These are phyloP conservation scores for Takashimella tepidaria DNA, from an alignment of 1,284 basidiomycete species.

Conservation along the genomic window DNA sequence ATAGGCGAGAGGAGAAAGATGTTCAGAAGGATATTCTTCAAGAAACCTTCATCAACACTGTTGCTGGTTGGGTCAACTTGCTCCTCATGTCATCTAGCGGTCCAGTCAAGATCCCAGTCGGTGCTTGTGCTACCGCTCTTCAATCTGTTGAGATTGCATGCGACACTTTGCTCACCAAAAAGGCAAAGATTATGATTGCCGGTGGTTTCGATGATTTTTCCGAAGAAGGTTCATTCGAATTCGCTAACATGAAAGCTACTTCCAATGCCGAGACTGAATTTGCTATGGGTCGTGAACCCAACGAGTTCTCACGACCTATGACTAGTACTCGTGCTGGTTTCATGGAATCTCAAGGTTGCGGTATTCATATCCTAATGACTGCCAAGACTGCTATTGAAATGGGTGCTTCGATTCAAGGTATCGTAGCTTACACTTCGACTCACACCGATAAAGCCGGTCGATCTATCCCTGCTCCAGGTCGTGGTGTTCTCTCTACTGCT, in stretches of 20 bases:
- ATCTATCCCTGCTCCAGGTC: slow-evolving; percentile 87
- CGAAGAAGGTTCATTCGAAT: slow-evolving; percentile 95
- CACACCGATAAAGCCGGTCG: slow-evolving; percentile 96
- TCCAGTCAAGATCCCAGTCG: slow-evolving; percentile 97
- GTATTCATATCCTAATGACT: slow-evolving; percentile 94
- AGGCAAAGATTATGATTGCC: slow-evolving; percentile 98
- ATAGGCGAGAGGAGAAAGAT: slow-evolving; percentile 92
- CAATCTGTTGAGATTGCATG: slow-evolving; percentile 98
- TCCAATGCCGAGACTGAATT: slow-evolving; percentile 95
- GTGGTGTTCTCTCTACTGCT: slow-evolving; percentile 79
- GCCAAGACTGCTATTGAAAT: slow-evolving; percentile 93
- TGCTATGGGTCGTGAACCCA: slow-evolving; percentile 96
- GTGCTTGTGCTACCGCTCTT: slow-evolving; percentile 94
- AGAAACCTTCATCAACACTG: slow-evolving; percentile 99
- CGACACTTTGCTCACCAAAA: slow-evolving; percentile 87
- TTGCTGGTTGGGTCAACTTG: slow-evolving; percentile 95
- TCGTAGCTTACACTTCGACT: slow-evolving; percentile 93
- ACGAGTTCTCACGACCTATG: slow-evolving; percentile 96
- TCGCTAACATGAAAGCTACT: slow-evolving; percentile 99
- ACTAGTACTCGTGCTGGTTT: slow-evolving; percentile 94
- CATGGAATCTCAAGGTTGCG: slow-evolving; percentile 96
- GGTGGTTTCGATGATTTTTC: slow-evolving; percentile 98
- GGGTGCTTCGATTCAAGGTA: slow-evolving; percentile 86
- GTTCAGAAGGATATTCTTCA: slow-evolving; percentile 98
- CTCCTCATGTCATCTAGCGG: slow-evolving; percentile 89